These are phyloP conservation scores for Trametes versicolor DNA, from an alignment of 1,284 basidiomycete species.

Conservation along the genomic window DNA sequence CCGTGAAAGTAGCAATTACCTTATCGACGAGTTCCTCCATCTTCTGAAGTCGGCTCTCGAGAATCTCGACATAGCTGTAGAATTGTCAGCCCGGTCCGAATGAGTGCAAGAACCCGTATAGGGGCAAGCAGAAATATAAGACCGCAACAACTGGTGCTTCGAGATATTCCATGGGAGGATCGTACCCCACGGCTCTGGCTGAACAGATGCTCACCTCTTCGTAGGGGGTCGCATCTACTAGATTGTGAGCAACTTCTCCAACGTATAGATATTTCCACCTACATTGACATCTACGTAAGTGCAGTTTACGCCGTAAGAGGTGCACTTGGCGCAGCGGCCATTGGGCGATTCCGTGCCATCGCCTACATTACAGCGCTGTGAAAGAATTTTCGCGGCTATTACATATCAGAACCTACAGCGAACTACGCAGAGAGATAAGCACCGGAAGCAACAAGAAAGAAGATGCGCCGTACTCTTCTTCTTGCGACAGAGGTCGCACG, in stretches of 20 bases:
- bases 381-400: neutral
- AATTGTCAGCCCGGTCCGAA: neutral
- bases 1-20: slow-evolving; percentile 47
- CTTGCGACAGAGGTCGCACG: slow-evolving; percentile 21
- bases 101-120: neutral
- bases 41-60: slow-evolving; percentile 75
- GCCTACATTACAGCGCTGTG: slow-evolving; percentile 28
- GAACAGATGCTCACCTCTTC: slow-evolving; percentile 67
- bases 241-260: neutral
- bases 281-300: slow-evolving; percentile 82
- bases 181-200: neutral
- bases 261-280: slow-evolving; percentile 27
- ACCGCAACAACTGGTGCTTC: no score
- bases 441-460: neutral
- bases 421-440: slow-evolving; percentile 1
- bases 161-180: neutral
- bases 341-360: slow-evolving; percentile 59
- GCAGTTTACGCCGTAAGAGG: slow-evolving; percentile 78
- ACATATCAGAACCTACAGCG: slow-evolving; percentile 27
- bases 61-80: slow-evolving; percentile 71
- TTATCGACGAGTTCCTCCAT: slow-evolving; percentile 73
- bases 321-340: slow-evolving; percentile 83
- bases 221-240: slow-evolving; percentile 82
- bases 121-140: neutral
- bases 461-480: slow-evolving; percentile 12